A percentile compares a stretch with the other conserved stretches of the same genome.
Conservation (phyloP, 805 yeast genomes). For the Clavispora fructus region DNA sequence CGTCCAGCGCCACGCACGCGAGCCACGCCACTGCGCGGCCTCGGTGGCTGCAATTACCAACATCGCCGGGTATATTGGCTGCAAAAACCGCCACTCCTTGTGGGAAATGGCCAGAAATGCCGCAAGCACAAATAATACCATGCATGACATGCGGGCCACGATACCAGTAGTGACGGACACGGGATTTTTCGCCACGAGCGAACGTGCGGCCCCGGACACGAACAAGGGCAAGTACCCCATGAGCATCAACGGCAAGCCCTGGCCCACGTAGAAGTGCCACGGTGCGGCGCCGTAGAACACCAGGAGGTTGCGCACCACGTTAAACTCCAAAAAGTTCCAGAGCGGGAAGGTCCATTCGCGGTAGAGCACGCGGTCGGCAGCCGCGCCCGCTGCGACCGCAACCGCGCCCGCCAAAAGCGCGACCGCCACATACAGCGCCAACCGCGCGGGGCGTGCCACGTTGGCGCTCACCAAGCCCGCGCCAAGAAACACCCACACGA, state of each 20-base stretch:
- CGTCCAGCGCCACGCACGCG: background rate
- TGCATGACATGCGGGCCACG: background rate
- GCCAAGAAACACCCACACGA: slow-evolving; percentile 73
- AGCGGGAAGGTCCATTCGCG: slow-evolving; percentile 54
- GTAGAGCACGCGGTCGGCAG: slow-evolving; percentile 56
- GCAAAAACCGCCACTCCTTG: slow-evolving; percentile 87
- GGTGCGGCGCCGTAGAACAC: slow-evolving; percentile 82
- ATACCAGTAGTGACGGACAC: slow-evolving; percentile 21
- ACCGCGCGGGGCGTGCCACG: slow-evolving; percentile 2
- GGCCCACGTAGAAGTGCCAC: slow-evolving; percentile 77
- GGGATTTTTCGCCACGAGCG: slow-evolving; percentile 9
- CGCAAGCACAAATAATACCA: slow-evolving; percentile 35
- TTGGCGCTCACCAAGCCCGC: slow-evolving; percentile 14
- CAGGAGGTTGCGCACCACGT: slow-evolving; percentile 66
- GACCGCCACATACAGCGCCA: slow-evolving; percentile 7
- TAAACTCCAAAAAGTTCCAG: slow-evolving; percentile 68
- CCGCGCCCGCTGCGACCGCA: slow-evolving; percentile 17
- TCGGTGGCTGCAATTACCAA: slow-evolving; percentile 42
- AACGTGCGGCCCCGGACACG: slow-evolving; percentile 14
- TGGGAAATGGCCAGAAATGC: slow-evolving; percentile 68
- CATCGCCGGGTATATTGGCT: slow-evolving; percentile 76
- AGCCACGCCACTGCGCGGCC: background rate
- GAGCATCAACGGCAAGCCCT: slow-evolving; percentile 74
- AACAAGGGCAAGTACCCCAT: slow-evolving; percentile 64
- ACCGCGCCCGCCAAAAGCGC: slow-evolving; percentile 33